Conservation (phyloP, 1,139 yeast species). For the Yamadazyma dushanensis region DNA sequence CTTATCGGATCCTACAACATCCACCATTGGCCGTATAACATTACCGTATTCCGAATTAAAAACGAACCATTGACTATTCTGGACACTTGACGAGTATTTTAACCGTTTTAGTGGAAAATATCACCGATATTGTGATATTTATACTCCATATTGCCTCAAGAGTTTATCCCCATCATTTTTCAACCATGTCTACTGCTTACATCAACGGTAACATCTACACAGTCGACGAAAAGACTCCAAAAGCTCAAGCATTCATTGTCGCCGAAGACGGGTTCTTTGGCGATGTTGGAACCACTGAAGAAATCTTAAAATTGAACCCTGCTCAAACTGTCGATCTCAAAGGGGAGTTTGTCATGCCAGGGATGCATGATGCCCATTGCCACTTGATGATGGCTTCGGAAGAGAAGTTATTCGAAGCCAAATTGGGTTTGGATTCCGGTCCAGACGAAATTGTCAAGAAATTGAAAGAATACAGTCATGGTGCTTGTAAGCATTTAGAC, state of each 20-base stretch:
- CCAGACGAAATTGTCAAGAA: slow-evolving; percentile 16
- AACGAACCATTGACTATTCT: too few relatives aligned
- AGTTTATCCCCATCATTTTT: too few relatives aligned
- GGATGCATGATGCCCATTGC: slow-evolving; percentile 25
- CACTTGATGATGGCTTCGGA: slow-evolving; percentile 17
- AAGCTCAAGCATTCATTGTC: slow-evolving; percentile 21
- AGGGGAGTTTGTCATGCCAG: slow-evolving; percentile 23
- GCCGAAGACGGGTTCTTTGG: slow-evolving; percentile 20
- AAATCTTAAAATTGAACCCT: slow-evolving; percentile 12
- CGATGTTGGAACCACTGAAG: slow-evolving; percentile 18
- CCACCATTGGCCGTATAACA: too few relatives aligned
- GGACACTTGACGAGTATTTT: too few relatives aligned
- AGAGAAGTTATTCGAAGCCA: slow-evolving; percentile 17
- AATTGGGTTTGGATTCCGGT: slow-evolving; percentile 12
- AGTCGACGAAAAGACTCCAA: slow-evolving; percentile 12
- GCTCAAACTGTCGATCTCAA: slow-evolving; percentile 18
- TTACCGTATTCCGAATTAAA: too few relatives aligned
- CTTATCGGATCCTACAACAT: not conserved
- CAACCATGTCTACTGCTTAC: slow-evolving; percentile 20
- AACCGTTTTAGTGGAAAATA: too few relatives aligned
- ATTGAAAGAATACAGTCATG: slow-evolving; percentile 12
- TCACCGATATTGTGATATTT: too few relatives aligned
- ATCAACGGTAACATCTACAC: slow-evolving; percentile 21
- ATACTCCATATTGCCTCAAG: too few relatives aligned
- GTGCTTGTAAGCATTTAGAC: slow-evolving; percentile 13